Percentiles rank a stretch among this genome's conserved stretches.
These are phyloP conservation scores for Globisporangium acanthophoron DNA, from an alignment of 352 stramenopile genomes.

Conservation along the genomic window DNA sequence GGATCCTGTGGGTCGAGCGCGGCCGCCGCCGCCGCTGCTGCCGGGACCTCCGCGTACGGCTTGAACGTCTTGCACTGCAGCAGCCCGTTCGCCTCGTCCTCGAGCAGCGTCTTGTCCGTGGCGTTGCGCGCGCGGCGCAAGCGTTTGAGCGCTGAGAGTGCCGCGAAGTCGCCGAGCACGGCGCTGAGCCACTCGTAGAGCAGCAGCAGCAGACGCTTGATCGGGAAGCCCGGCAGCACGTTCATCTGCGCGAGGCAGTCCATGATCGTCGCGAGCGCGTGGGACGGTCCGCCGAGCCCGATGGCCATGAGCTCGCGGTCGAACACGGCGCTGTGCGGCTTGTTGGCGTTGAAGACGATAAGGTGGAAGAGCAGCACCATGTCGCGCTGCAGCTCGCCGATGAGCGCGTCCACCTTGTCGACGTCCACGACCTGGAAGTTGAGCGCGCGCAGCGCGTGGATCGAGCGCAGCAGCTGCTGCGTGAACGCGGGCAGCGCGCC, in stretches of 20 bases:
- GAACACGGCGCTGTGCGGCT: slow-evolving; percentile 48
- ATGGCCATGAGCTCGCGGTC: slow-evolving; percentile 65
- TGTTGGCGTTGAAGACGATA: slow-evolving; percentile 68
- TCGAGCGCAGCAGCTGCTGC: slow-evolving; percentile 50
- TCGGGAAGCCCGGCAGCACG: slow-evolving; percentile 65
- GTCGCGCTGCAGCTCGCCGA: slow-evolving; percentile 63
- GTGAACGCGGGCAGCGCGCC: slow-evolving; percentile 63
- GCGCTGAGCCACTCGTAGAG: slow-evolving; percentile 65
- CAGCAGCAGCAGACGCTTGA: slow-evolving; percentile 71
- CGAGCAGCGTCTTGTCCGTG: slow-evolving; percentile 34
- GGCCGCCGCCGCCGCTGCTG: slow-evolving; percentile 12
- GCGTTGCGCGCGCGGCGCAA: slow-evolving; percentile 35
- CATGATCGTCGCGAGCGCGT: slow-evolving; percentile 59
- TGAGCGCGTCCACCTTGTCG: slow-evolving; percentile 55
- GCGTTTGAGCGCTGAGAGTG: slow-evolving; percentile 50
- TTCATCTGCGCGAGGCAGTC: slow-evolving; percentile 71
- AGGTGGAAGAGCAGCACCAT: slow-evolving; percentile 79
- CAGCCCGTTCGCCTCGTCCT: slow-evolving; percentile 43
- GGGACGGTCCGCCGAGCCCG: slow-evolving; percentile 50
- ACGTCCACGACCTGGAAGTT: slow-evolving; percentile 74
- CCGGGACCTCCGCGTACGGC: slow-evolving; percentile 40
- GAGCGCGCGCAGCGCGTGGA: slow-evolving; percentile 59
- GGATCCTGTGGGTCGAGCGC: slow-evolving; percentile 55
- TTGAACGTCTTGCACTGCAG: slow-evolving; percentile 69
- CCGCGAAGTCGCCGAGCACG: slow-evolving; percentile 44